These are phyloP conservation scores for Citrullus amarus DNA, from an alignment of 306 rosid species.

Conservation along the genomic window DNA sequence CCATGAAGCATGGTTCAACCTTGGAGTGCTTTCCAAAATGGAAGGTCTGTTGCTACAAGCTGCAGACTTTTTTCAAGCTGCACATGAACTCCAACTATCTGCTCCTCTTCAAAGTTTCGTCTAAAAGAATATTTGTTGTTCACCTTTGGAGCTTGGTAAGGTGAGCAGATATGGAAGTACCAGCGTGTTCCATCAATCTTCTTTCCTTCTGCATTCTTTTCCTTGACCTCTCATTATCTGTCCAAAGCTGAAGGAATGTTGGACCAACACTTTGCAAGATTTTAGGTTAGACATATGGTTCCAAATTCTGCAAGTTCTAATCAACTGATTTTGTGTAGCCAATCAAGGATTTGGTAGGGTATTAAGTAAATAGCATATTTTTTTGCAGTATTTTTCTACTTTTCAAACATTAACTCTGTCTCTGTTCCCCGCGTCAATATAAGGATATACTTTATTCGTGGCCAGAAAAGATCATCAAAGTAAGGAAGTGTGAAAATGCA, in stretches of 20 bases:
- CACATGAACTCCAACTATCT: conserved; percentile 52
- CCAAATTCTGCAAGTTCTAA: neutral
- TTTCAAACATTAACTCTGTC: neutral
- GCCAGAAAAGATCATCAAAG: neutral
- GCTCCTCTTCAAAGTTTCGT: conserved; percentile 54
- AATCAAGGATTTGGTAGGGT: neutral
- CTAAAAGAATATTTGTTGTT: conserved; percentile 5
- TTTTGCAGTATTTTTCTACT: neutral
- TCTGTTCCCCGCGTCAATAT: neutral
- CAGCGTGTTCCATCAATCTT: neutral
- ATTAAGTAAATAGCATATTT: neutral
- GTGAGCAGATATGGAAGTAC: neutral
- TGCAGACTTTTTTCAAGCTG: conserved; percentile 75
- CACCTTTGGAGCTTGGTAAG: neutral
- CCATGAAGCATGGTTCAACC: conserved; percentile 69
- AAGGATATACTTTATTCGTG: neutral
- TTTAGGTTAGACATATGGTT: neutral
- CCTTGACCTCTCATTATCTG: neutral
- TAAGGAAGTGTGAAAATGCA: neutral
- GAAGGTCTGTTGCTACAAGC: conserved; percentile 65
- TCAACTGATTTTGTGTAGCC: neutral
- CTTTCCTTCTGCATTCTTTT: neutral
- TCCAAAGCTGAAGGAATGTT: neutral
- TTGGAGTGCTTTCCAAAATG: conserved; percentile 49
- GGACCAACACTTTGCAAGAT: neutral